Evolutionary conservation across 2,329 filamentous ascomycete genomes (phyloP), one percentile per base, ranked within the genome.

Genomic region (Phoma herbarum): DNA sequence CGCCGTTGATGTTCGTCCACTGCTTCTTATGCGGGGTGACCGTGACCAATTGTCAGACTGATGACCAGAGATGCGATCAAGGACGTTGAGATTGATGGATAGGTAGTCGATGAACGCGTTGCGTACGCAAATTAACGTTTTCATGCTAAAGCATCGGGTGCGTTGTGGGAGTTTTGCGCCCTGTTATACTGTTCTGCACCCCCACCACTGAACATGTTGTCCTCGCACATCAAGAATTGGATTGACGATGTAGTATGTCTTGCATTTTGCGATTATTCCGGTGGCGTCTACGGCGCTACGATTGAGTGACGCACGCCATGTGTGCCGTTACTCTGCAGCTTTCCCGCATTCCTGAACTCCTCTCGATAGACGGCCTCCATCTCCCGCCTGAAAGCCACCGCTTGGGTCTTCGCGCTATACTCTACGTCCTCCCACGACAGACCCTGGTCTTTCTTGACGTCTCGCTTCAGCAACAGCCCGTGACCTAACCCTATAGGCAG

Each of bases 351-450:
- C 12, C 37, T 33, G 41, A 65, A 60, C 18, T 63, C 64, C 28
- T 60, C 61, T 33, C 60, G 46, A 31, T 65, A 81, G 2, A 79
- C 33, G 4, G 71, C 70, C 66, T 81, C 78, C 80, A 82, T 81
- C 68, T 81, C 79, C 44, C 77, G 76, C 20, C 79, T 66, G 20
- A 81, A 72, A 1, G 74, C 69, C 20, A 81, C 76, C 8, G 75
- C 77, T 62, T 81, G 76, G 6, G 64, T 65, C 52, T 74, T 69
- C 44, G 75, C 74, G 41, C 69, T 78, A 49, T 78, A 81, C 62
- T 82, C 78, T n/a, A 82, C 75, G 64, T 81, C 78, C 33, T 68
- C 66, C 80, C 80, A 82, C 60, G 78, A 81, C 8, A 81, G 63
- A 4, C 77, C 68, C 52, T 80, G 73, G 33, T 79, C 78, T 59